These are phyloP conservation scores for Jacaranda mimosifolia DNA, from an alignment of 257 asterid genomes.

Conservation along the genomic window DNA sequence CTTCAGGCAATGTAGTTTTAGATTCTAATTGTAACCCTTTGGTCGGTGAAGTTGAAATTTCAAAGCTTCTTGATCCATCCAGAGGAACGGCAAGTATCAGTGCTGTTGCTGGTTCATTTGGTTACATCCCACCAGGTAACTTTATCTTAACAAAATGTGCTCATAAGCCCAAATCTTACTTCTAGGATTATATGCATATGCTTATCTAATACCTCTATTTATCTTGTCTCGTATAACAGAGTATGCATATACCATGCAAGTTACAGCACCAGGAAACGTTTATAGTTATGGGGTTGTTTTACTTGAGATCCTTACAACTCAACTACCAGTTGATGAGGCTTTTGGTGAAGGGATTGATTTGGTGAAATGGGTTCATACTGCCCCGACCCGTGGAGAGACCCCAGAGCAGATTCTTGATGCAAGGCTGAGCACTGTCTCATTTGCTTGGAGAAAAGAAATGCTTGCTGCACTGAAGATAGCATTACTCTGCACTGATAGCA, in stretches of 20 bases:
- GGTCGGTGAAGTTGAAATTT: constrained; percentile 92
- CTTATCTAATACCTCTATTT: not conserved
- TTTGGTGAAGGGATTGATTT: constrained; percentile 96
- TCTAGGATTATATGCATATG: too few relatives aligned
- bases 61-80: constrained; percentile 93
- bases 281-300: constrained; percentile 95
- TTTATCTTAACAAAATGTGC: not conserved
- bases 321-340: constrained; percentile 87
- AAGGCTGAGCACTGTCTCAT: constrained; percentile 85
- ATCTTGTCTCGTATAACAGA: constrained; percentile 49
- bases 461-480: constrained; percentile 88
- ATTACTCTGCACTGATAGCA: constrained; percentile 78
- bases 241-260: constrained; percentile 99
- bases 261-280: constrained; percentile 96
- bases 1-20: constrained; percentile 84
- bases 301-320: constrained; percentile 90
- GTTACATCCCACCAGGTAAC: constrained; percentile 98
- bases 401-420: constrained; percentile 99
- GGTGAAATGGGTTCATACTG: constrained; percentile 98
- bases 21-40: constrained; percentile 79
- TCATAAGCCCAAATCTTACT: not conserved
- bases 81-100: constrained; percentile 98
- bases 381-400: constrained; percentile 90
- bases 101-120: constrained; percentile 98
- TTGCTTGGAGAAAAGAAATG: constrained; percentile 96